Percentiles rank a stretch among this genome's conserved stretches.
phyloP scores from a whole-genome alignment of 768 basidiomycete species.

The Auriscalpium orientale region DNA sequence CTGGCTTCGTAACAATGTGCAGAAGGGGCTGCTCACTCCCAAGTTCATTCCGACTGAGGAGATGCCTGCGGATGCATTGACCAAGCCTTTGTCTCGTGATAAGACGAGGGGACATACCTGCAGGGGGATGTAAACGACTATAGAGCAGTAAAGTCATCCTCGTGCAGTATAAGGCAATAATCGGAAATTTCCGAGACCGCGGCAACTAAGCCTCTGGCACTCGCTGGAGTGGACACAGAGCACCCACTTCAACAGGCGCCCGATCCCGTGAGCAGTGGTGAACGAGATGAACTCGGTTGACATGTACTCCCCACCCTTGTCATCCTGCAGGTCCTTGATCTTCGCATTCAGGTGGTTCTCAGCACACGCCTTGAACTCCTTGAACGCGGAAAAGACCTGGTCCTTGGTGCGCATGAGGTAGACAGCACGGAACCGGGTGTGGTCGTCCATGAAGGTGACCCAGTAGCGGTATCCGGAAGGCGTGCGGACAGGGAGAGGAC shows the following conservation, averaged over 20 bases:
- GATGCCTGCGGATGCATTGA: not conserved
- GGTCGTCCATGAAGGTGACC: too few relatives aligned
- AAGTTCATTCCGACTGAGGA: not conserved
- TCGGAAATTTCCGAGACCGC: too few relatives aligned
- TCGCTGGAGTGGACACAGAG: too few relatives aligned
- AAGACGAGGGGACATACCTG: too few relatives aligned
- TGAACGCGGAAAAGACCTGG: slow-evolving; percentile 20
- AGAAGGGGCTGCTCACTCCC: slow-evolving; percentile 11
- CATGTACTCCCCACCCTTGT: slow-evolving; percentile 22
- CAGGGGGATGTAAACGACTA: too few relatives aligned
- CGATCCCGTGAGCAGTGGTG: slow-evolving; percentile 14
- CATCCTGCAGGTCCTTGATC: slow-evolving; percentile 17
- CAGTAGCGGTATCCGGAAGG: too few relatives aligned
- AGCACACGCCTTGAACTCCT: slow-evolving; percentile 23
- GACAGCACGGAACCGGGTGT: too few relatives aligned
- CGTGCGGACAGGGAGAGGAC: slow-evolving; percentile 6
- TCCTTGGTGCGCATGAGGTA: slow-evolving; percentile 16
- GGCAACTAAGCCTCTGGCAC: too few relatives aligned
- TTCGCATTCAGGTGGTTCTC: slow-evolving; percentile 18
- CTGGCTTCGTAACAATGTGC: slow-evolving; percentile 21
- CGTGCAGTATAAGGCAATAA: too few relatives aligned
- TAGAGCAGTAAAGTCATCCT: too few relatives aligned
- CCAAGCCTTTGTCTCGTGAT: not conserved
- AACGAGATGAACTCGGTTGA: slow-evolving; percentile 11
- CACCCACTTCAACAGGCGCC: too few relatives aligned